These are phyloP conservation scores for Exophiala aquamarina DNA, from an alignment of 2,329 filamentous ascomycete species.

Conservation along the genomic window DNA sequence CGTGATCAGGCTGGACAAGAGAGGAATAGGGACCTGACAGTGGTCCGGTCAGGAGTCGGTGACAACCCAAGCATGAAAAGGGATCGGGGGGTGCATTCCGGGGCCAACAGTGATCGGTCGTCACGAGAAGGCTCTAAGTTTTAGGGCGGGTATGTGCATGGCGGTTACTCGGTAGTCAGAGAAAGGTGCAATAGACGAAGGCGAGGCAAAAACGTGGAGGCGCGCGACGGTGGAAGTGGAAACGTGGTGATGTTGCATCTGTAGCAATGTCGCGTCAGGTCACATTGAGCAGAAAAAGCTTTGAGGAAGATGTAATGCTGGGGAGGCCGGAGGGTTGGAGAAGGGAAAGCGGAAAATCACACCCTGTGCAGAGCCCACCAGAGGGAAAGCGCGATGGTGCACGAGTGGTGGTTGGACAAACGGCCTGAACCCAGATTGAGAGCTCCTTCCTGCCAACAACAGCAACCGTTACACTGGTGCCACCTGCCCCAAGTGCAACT, in stretches of 20 bases:
- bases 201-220: constrained; percentile 8
- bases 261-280: constrained; percentile 8
- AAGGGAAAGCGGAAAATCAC: constrained; percentile 1
- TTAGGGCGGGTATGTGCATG: constrained; percentile 14
- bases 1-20: constrained; percentile 13
- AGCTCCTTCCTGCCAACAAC: too few species aligned
- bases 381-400: too few species aligned
- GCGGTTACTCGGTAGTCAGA: too few species aligned
- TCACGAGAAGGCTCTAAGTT: constrained; percentile 7
- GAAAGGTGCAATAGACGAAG: constrained; percentile 9
- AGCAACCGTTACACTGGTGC: too few species aligned
- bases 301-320: constrained; percentile 14
- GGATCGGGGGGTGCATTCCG: not conserved
- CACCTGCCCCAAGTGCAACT: too few species aligned
- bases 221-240: constrained; percentile 18
- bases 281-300: constrained; percentile 1
- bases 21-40: constrained; percentile 18
- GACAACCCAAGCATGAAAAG: not conserved
- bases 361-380: not conserved
- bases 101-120: not conserved
- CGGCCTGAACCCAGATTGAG: too few species aligned
- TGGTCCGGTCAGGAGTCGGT: constrained; percentile 10
- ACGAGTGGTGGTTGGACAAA: too few species aligned
- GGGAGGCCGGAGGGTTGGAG: not conserved
- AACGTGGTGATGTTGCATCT: constrained; percentile 25